Base-by-base conservation (phyloP, 2,329 filamentous ascomycete genomes). In the Penicillium expansum region DNA sequence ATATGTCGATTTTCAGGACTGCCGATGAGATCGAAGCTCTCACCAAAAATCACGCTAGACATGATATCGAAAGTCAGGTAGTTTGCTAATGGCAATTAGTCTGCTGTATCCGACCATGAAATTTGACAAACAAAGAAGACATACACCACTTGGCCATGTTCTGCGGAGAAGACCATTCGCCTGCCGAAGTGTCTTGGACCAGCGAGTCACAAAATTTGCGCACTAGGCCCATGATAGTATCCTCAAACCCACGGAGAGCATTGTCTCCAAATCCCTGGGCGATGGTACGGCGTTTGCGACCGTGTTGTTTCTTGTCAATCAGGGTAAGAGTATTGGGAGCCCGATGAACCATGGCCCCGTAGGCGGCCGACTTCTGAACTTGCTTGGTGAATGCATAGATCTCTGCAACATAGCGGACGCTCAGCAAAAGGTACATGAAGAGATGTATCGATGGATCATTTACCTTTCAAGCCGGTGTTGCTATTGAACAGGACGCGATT, bases 331-430 rank as follows among this genome's bases (percentile, higher is more conserved):
- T 64, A 49, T 60, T 64, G 4, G 66, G 54, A 70, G 53, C 61
- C 13, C 59, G 72, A 70, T 24, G 75, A 71, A 39, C 74, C 70
- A 82, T 80, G 1, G 79, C 76, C 24, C 72, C 70, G 64, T 82
- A 82, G 61, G 79, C 80, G 35, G 75, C 69, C 1, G 77, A 76
- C 60, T 82, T 83, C 37, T 75, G 74, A 14, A 81, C 76, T 60
- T 81, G 80, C 42, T 75, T 69, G 27, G 75, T 72, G 69, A 75
- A 75, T 32, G 77, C 74, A 62, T 83, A 82, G 65, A 83, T 81
- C 9, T 67, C 64, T 56, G 16, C 33, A 37, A 37, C 33, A 37
- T 37, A 37, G 33, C 16, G 7, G 33, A 37, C 16, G 33, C 33
- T 37, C 33, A 37, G 33, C 16, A 37, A 37, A 37, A 37, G 33